Percentiles rank a stretch among this genome's conserved stretches.
Evolutionary conservation across 768 basidiomycete species (phyloP).

Genomic region (Psilocybe sp.): DNA sequence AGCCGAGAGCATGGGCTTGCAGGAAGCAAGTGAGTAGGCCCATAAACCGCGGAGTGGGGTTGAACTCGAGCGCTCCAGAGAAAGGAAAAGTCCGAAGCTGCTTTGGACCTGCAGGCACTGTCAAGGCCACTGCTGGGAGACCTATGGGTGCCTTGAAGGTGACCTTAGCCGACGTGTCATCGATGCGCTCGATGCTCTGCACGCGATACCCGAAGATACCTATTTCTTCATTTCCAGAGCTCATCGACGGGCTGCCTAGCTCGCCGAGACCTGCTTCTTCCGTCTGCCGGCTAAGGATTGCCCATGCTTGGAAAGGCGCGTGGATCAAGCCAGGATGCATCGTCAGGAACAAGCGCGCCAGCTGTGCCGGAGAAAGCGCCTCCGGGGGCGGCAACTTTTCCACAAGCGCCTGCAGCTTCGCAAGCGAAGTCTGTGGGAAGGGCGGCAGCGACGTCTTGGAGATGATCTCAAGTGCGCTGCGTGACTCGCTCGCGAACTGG

Average conservation of each 20-base stretch:
- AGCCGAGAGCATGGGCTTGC: slow-evolving; percentile 62
- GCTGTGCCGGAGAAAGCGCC: slow-evolving; percentile 40
- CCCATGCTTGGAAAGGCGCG: slow-evolving; percentile 62
- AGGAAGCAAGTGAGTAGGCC: slow-evolving; percentile 57
- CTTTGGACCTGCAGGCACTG: slow-evolving; percentile 49
- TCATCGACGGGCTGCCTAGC: slow-evolving; percentile 45
- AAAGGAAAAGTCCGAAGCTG: slow-evolving; percentile 46
- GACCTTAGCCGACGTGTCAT: slow-evolving; percentile 37
- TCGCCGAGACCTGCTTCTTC: slow-evolving; percentile 53
- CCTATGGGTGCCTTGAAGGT: slow-evolving; percentile 36
- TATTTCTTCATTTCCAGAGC: slow-evolving; percentile 35
- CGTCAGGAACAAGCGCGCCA: slow-evolving; percentile 51
- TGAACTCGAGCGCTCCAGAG: slow-evolving; percentile 34
- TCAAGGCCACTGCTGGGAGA: slow-evolving; percentile 25
- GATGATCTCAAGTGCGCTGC: slow-evolving; percentile 49
- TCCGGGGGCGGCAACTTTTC: slow-evolving; percentile 47
- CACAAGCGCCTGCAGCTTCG: slow-evolving; percentile 45
- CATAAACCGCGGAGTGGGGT: slow-evolving; percentile 47
- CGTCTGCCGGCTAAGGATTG: slow-evolving; percentile 51
- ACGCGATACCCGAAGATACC: slow-evolving; percentile 56
- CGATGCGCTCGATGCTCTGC: slow-evolving; percentile 35
- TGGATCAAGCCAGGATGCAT: slow-evolving; percentile 58
- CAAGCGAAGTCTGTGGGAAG: slow-evolving; percentile 63
- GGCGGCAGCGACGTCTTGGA: slow-evolving; percentile 53
- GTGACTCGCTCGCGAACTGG: slow-evolving; percentile 60